phyloP scores from a whole-genome alignment of 805 yeast species.

The Metschnikowia baotianmanensis region DNA sequence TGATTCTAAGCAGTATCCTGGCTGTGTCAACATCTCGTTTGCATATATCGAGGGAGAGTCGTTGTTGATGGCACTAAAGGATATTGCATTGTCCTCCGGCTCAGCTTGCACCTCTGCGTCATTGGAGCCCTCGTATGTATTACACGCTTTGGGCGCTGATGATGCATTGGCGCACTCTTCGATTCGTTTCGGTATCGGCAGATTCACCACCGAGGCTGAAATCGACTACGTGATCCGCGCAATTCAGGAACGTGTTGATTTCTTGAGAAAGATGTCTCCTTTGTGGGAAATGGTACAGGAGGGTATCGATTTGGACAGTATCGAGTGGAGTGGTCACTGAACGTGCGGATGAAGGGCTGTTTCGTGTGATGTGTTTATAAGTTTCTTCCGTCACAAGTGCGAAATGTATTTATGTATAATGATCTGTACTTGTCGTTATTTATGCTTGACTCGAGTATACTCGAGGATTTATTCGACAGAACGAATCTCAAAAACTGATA shows the following conservation, averaged over 20 bases:
- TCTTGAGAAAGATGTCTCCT: conserved; percentile 89
- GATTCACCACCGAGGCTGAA: conserved; percentile 96
- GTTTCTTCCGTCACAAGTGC: background rate
- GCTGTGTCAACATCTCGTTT: conserved; percentile 95
- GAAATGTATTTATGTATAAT: conserved; percentile 3
- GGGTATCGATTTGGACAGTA: conserved; percentile 89
- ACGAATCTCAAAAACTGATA: too few species aligned
- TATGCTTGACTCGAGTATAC: background rate
- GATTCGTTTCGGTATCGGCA: conserved; percentile 93
- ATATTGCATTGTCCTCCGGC: conserved; percentile 93
- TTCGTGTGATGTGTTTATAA: background rate
- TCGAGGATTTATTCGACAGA: too few species aligned
- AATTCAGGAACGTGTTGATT: conserved; percentile 82
- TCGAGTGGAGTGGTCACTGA: conserved; percentile 97
- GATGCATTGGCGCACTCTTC: conserved; percentile 99
- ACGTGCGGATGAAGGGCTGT: background rate
- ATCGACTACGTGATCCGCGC: conserved; percentile 91
- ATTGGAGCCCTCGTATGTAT: conserved; percentile 93
- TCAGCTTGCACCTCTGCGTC: conserved; percentile 99
- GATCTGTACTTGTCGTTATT: background rate
- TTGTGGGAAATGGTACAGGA: conserved; percentile 99
- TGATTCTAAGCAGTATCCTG: conserved; percentile 57
- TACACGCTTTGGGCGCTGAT: conserved; percentile 96
- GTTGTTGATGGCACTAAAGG: conserved; percentile 93
- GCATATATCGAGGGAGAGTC: conserved; percentile 99